These are phyloP conservation scores for Cadophora gregata DNA, from an alignment of 2,329 filamentous ascomycete species.

Conservation along the genomic window DNA sequence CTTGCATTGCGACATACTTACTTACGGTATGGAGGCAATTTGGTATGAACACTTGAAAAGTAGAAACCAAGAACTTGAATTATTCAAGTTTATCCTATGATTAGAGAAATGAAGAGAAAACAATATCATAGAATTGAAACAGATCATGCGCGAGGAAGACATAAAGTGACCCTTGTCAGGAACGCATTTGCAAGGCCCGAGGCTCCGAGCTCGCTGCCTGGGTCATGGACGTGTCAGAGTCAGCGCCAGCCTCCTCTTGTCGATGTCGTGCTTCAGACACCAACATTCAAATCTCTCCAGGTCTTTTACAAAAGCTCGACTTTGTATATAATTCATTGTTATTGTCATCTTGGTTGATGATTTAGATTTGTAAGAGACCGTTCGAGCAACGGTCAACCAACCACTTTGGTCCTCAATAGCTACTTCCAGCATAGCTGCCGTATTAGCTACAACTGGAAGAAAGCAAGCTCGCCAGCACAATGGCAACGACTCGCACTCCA, in stretches of 20 bases:
- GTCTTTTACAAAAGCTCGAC: background rate
- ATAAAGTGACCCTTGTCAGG: background rate
- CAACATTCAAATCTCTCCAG: background rate
- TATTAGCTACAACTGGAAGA: background rate
- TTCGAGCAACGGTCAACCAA: constrained; percentile 17
- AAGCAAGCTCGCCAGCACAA: constrained; percentile 23
- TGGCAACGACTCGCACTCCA: constrained; percentile 36
- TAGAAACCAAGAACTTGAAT: background rate
- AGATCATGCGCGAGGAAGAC: constrained; percentile 1
- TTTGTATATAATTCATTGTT: constrained; percentile 14
- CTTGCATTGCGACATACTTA: background rate
- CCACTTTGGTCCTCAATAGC: background rate
- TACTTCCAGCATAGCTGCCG: background rate
- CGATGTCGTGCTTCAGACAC: constrained; percentile 11
- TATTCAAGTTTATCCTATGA: background rate
- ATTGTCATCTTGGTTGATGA: constrained; percentile 9
- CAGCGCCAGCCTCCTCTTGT: constrained; percentile 2
- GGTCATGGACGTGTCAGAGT: background rate
- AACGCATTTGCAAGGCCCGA: background rate
- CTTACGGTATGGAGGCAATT: background rate
- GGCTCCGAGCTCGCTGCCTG: constrained; percentile 15
- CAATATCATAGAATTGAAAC: background rate
- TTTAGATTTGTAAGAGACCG: constrained; percentile 7
- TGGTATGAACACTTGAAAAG: background rate
- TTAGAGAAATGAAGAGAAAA: background rate